Evolutionary conservation across 2,329 filamentous ascomycete genomes (phyloP).

Genomic region (Hypoxylon sp.): DNA sequence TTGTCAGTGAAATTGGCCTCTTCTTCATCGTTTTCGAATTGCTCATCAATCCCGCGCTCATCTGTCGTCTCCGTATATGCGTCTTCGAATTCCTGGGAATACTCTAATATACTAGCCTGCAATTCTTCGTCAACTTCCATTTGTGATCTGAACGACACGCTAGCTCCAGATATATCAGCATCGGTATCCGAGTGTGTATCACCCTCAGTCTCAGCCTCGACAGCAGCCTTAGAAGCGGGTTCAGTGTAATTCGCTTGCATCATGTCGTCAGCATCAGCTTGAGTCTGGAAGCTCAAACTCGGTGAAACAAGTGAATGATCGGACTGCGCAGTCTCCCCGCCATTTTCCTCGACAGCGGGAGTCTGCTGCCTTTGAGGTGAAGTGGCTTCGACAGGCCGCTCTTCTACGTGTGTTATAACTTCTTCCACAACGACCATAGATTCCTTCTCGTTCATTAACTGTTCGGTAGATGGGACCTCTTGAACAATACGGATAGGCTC

Average conservation of each 20-base stretch:
- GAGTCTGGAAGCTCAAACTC: constrained; percentile 44
- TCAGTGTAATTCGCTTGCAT: constrained; percentile 30
- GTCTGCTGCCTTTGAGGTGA: constrained; percentile 8
- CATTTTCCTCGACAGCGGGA: constrained; percentile 3
- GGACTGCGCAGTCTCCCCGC: constrained; percentile 8
- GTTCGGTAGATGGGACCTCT: constrained; percentile 12
- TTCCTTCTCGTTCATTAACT: not conserved
- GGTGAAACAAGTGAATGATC: constrained; percentile 30
- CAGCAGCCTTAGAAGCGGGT: constrained; percentile 8
- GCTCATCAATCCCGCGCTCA: constrained; percentile 12
- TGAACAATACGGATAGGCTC: constrained; percentile 1
- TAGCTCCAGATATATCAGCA: constrained; percentile 27
- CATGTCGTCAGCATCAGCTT: constrained; percentile 38
- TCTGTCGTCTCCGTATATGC: not conserved
- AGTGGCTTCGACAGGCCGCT: constrained; percentile 1
- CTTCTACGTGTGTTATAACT: constrained; percentile 1
- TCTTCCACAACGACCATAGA: constrained; percentile 6
- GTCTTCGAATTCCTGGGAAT: constrained; percentile 37
- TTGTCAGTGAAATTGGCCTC: constrained; percentile 15
- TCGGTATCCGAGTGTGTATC: constrained; percentile 13
- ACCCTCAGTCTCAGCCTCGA: constrained; percentile 7
- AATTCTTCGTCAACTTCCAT: constrained; percentile 52
- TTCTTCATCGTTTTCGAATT: constrained; percentile 17
- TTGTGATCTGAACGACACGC: constrained; percentile 46
- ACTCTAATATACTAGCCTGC: constrained; percentile 51